Evolutionary conservation across 768 basidiomycete species (phyloP), one percentile per base, ranked within the genome.

Genomic region (Epithele typhae): DNA sequence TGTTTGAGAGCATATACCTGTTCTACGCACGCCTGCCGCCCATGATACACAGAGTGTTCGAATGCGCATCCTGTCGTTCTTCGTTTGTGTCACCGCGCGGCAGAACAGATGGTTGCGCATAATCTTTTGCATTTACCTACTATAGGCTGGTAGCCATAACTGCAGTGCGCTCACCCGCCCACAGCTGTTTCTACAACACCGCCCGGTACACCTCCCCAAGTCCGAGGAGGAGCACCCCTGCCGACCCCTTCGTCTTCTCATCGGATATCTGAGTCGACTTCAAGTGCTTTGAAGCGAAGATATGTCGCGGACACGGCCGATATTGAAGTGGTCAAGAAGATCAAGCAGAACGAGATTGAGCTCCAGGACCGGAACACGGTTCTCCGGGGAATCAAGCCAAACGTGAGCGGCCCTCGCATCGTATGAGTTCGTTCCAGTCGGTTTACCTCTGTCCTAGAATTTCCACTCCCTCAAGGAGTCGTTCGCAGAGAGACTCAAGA

Each of bases 321-420:
- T 61, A 65, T 81, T 3, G 92, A 92, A 40, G 75, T 84, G 18
- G 93, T 95, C 48, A 96, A 94, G 69, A 84, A 81, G 59, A 91
- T 96, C 49, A 76, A 71, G 59, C 70, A 71, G 60, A 80, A 78
- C 46, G 86, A 91, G 56, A 72, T 90, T n/a, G 86, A 92, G 63
- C 72, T 93, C 15, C 73, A 78, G 44, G 89, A 95, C 64, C 74
- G 91, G 42, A 94, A 79, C 51, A 84, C 86, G 0, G 87, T 94
- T 1, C 66, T 98, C 11, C 75, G 90, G 24, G 92, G 93, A 0
- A 77, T 71, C 12, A 94, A 95, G 63, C 74, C 81, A 6, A 92
- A 92, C 60, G 94, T 93, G 48, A 46, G 88, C 66, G 3, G 37
- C 51, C 10, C 18, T 6, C n/a, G 18, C 10, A 21, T 6, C n/a